Conservation (phyloP, 768 basidiomycete species). For the Suillus placidus region DNA sequence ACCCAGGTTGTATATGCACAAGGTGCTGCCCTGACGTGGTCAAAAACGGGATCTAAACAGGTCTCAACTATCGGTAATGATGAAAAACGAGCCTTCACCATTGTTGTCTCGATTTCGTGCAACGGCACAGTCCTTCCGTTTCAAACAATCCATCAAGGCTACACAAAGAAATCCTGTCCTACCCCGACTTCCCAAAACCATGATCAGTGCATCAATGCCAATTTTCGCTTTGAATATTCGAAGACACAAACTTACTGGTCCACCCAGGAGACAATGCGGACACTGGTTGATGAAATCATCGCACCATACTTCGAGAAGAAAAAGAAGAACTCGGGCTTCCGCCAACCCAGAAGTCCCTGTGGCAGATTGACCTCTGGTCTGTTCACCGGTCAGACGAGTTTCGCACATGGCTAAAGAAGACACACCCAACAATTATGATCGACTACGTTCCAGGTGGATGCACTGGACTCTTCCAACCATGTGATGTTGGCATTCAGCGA, state of each 20-base stretch:
- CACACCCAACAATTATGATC: constrained; percentile 35
- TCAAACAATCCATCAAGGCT: constrained; percentile 41
- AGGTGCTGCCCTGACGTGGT: constrained; percentile 29
- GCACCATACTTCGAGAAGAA: constrained; percentile 31
- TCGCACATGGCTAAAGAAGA: constrained; percentile 34
- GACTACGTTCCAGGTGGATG: constrained; percentile 18
- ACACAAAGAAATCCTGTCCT: constrained; percentile 29
- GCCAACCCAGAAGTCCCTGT: constrained; percentile 25
- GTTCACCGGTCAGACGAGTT: constrained; percentile 42
- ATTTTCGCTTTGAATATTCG: constrained; percentile 31
- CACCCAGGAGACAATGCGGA: constrained; percentile 27
- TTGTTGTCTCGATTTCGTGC: constrained; percentile 35
- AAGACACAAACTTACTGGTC: constrained; percentile 34
- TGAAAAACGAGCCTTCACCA: constrained; percentile 46
- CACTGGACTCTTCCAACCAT: no score
- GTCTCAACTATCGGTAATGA: constrained; percentile 37
- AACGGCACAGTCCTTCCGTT: constrained; percentile 38
- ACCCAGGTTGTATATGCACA: constrained; percentile 28
- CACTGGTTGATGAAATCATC: constrained; percentile 34
- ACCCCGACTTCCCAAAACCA: constrained; percentile 14
- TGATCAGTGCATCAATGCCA: constrained; percentile 22
- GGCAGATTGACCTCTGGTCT: constrained; percentile 39
- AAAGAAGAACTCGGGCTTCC: constrained; percentile 13
- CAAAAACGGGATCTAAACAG: constrained; percentile 35
- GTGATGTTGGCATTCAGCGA: no score